Evolutionary conservation across 495 filamentous ascomycete species (phyloP), one percentile per base, ranked within the genome.

Genomic region (Coniosporium apollinis): DNA sequence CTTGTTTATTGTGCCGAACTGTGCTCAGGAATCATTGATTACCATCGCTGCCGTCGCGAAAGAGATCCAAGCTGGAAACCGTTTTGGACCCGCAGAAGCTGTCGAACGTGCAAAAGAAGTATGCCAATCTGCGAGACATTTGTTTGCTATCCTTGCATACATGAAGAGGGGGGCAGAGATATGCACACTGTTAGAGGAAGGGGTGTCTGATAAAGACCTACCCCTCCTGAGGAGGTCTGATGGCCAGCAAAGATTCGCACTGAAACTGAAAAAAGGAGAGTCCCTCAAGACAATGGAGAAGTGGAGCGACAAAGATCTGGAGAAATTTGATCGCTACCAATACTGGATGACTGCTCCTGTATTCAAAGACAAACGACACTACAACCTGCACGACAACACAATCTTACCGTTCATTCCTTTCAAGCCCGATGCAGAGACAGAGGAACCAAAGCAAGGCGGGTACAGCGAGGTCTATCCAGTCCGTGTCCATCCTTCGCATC

Each of bases 321-420:
- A 37, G 5, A 44, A 55, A 30, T 43, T 52, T 30, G 25, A 15
- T 9, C 40, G 31, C 46, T 18, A 24, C 42, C 18, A 33, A 14
- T 3, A 14, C 11, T 14, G 11, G 3, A 22, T 34, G 16, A 9
- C 6, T 22, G 3, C 32, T 9, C 32, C 32, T 4, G 3, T 34
- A 3, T 31, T 30, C 24, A 9, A 33, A 19, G 19, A 16, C 5
- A 22, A 22, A 5, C 5, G 1, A 7, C 28, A 33, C 15, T 26
- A 33, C 10, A 4, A 14, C 10, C 29, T 39, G 3, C 29, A 22
- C 4, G 37, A 39, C 30, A 9, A 33, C 8, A 22, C 22, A 10
- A 17, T 33, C 4, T 30, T 39, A 6, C 37, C 37, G 2, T 39
- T 39, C 17, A 33, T 30, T 14, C 9, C 11, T 21, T 17, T 18